Conservation (phyloP, 176 grass and related monocot genomes). For the maize (Zea mays) region Zm-B73-REFERENCE-NAM-5.0 NC_050100.1:67933001-67933500, state of each 20-base stretch:
- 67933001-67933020: constrained; percentile 1
- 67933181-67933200: neutral
- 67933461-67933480: neutral
- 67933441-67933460: neutral
- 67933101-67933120: neutral
- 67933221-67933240: neutral
- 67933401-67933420: neutral
- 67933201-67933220: constrained; percentile 1
- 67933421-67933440: neutral
- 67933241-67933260: neutral
- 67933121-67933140: neutral
- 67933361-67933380: neutral
- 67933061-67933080: neutral
- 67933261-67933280: constrained; percentile 11
- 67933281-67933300: constrained; percentile 7
- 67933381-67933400: neutral
- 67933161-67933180: neutral
- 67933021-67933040: neutral
- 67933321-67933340: neutral
- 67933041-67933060: neutral
- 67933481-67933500: neutral
- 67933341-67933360: neutral
- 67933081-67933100: neutral
- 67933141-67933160: neutral
- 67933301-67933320: neutral